Conservation (phyloP, 805 yeast species). For the Osmozyma mogii region DNA sequence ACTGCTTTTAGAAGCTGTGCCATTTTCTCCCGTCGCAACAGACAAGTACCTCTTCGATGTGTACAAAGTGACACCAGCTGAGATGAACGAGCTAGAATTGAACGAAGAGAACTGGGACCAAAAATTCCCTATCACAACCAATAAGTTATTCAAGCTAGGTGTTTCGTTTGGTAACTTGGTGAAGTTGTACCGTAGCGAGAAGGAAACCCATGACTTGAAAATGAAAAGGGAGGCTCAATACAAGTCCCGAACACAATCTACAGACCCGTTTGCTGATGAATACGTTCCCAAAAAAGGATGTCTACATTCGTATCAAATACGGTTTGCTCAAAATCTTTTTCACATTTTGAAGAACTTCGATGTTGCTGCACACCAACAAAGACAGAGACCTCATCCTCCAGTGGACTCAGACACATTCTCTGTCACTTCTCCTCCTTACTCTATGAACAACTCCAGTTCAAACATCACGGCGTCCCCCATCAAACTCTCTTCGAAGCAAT, state of each 20-base stretch:
- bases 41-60: conserved; percentile 22
- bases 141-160: conserved; percentile 31
- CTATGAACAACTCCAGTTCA: conserved; percentile 4
- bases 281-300: conserved; percentile 2
- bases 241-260: conserved; percentile 1
- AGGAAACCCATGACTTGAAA: conserved; percentile 21
- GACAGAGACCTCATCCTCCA: conserved; percentile 6
- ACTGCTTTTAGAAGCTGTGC: conserved; percentile 25
- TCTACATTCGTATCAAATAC: conserved; percentile 24
- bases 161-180: conserved; percentile 35
- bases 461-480: conserved; percentile 26
- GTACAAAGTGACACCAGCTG: conserved; percentile 20
- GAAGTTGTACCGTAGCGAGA: conserved; percentile 28
- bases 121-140: conserved; percentile 25
- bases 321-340: conserved; percentile 26
- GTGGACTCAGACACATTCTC: conserved; percentile 9
- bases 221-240: conserved; percentile 6
- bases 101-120: conserved; percentile 11
- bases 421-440: no score
- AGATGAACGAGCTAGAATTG: conserved; percentile 16
- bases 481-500: conserved; percentile 30
- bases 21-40: conserved; percentile 18
- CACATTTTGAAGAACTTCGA: conserved; percentile 33
- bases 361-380: conserved; percentile 17
- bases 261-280: conserved; percentile 10